phyloP scores from a whole-genome alignment of 306 rosid species.

The Canavalia ensiformis region DNA sequence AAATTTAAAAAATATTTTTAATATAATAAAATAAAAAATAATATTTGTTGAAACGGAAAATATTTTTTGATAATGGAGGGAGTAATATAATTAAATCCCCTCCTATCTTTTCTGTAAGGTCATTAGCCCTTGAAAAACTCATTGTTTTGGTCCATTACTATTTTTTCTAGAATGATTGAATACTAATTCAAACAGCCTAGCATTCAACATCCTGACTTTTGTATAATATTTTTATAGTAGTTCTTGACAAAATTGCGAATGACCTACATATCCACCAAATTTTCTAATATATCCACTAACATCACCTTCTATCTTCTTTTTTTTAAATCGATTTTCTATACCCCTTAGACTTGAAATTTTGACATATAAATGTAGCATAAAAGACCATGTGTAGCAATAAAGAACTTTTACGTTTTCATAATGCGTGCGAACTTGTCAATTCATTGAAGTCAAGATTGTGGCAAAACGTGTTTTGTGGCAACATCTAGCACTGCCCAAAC shows the following conservation, averaged over 20 bases:
- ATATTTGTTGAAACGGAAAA: too few species aligned
- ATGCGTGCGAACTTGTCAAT: constrained; percentile 32
- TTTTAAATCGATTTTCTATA: background rate
- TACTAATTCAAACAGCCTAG: background rate
- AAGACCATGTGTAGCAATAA: constrained; percentile 15
- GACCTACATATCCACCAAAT: background rate
- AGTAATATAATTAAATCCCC: background rate
- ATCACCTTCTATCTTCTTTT: too few species aligned
- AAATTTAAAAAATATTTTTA: too few species aligned
- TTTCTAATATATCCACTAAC: background rate
- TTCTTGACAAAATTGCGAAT: constrained; percentile 26
- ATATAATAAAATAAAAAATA: too few species aligned
- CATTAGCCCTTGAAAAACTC: background rate
- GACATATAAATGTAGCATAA: background rate
- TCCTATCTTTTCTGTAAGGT: background rate
- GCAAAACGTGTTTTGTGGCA: constrained; percentile 56
- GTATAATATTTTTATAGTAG: background rate
- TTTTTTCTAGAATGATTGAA: background rate
- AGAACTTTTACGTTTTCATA: constrained; percentile 2
- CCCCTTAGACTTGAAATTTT: constrained; percentile 10
- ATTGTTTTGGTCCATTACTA: background rate
- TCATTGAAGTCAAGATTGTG: constrained; percentile 43
- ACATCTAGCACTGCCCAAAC: constrained; percentile 51
- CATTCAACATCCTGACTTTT: constrained; percentile 39
- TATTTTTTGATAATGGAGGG: too few species aligned